These are phyloP conservation scores for Raddia distichophylla DNA, from an alignment of 176 grass and related monocot species.

Conservation along the genomic window DNA sequence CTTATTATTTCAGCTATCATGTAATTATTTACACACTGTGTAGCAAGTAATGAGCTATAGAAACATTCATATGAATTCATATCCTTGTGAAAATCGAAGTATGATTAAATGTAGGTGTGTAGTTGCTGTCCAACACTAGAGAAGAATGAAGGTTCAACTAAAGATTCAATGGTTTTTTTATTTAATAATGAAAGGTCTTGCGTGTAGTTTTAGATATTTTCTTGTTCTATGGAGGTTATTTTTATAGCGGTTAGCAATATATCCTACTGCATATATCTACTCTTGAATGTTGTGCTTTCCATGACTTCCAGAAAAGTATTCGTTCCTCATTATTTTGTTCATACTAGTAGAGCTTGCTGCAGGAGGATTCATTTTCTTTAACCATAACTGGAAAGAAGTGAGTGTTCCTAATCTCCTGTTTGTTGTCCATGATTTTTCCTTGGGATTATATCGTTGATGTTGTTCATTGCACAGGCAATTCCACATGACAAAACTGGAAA, in stretches of 20 bases:
- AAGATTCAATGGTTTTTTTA: constrained; percentile 10
- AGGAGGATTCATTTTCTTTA: constrained; percentile 83
- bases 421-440: constrained; percentile 24
- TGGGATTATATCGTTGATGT: constrained; percentile 4
- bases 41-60: background rate
- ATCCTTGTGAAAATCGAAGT: background rate
- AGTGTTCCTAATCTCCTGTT: background rate
- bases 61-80: background rate
- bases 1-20: constrained; percentile 11
- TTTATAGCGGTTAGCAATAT: constrained; percentile 16
- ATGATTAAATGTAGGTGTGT: background rate
- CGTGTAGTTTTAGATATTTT: constrained; percentile 16
- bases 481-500: constrained; percentile 82
- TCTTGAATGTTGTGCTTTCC: constrained; percentile 53
- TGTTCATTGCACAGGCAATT: constrained; percentile 57
- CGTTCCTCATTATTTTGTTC: constrained; percentile 81
- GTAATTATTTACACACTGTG: constrained; percentile 13
- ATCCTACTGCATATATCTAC: constrained; percentile 14
- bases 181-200: background rate
- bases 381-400: constrained; percentile 81
- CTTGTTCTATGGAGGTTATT: constrained; percentile 3
- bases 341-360: constrained; percentile 83
- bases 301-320: constrained; percentile 69
- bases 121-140: background rate
- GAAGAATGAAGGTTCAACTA: background rate